Conservation (phyloP, 805 yeast species). For the Candida dendrica region DNA sequence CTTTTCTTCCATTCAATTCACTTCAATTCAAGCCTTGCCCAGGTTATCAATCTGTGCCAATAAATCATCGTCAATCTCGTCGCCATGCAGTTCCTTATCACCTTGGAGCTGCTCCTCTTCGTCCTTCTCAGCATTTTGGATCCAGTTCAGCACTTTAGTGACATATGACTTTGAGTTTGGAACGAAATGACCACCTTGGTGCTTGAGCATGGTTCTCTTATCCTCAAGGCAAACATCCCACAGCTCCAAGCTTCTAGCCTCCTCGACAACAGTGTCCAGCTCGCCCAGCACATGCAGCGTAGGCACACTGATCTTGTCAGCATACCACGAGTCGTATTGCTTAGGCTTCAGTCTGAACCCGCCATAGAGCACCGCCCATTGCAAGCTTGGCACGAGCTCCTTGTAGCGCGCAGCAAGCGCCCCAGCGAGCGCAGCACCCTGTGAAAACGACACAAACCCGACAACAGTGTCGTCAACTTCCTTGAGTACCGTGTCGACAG, state of each 20-base stretch:
- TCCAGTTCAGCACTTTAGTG: slow-evolving; percentile 27
- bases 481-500: slow-evolving; percentile 33
- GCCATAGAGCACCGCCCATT: slow-evolving; percentile 49
- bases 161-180: slow-evolving; percentile 65
- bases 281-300: slow-evolving; percentile 80
- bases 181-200: slow-evolving; percentile 95
- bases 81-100: slow-evolving; percentile 5
- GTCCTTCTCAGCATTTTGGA: slow-evolving; percentile 8
- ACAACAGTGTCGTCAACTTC: slow-evolving; percentile 44
- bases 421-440: slow-evolving; percentile 83
- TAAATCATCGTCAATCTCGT: slow-evolving; percentile 24
- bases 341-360: slow-evolving; percentile 40
- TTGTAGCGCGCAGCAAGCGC: slow-evolving; percentile 49
- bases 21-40: slow-evolving; percentile 22
- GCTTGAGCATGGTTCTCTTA: slow-evolving; percentile 48
- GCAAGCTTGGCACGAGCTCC: slow-evolving; percentile 29
- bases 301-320: slow-evolving; percentile 20
- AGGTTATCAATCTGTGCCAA: slow-evolving; percentile 32
- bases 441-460: slow-evolving; percentile 86
- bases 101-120: background rate
- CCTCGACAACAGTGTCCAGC: slow-evolving; percentile 79
- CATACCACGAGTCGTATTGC: slow-evolving; percentile 13
- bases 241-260: slow-evolving; percentile 55
- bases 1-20: too few species aligned
- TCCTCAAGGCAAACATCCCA: slow-evolving; percentile 39